Base-by-base conservation (phyloP, 2,329 filamentous ascomycete genomes). In the Calonectria henricotiae region DNA sequence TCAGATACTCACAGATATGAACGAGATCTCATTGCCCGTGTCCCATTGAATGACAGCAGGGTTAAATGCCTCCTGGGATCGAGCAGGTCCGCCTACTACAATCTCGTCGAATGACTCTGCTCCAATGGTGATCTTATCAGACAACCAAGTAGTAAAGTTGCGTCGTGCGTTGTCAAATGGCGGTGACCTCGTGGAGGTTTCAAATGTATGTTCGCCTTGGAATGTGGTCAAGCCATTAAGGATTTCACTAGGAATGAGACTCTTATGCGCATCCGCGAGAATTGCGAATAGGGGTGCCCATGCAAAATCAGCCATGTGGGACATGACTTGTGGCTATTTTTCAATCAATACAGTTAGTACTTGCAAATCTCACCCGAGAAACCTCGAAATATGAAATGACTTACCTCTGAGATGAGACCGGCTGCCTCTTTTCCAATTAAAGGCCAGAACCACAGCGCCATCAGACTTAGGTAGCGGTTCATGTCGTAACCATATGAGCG, bases 401-500 rank as follows among this genome's bases (percentile, higher is more conserved):
- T 71, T 49, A 82, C 81, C 62, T 79, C 80, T 5, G 75, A 67
- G 32, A 81, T 80, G 1, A 84, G 68, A 0, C 82, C 82, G 0
- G 82, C 81, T 15, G 79, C 78, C 32, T 85, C 82, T 63, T 88
- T 86, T 9, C 88, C 89, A 5, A 89, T 82, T 4, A 90, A 69
- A 0, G 86, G 85, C 89, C 89, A 91, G 71, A 91, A 84, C 80
- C 89, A 89, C 15, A 89, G 77, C 0, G 86, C 86, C 77, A 91
- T 85, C 60, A 91, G 83, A 63, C 87, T 87, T 4, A 91, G 77
- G 73, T 91, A 91, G 7, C 85, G 81, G 65, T 89, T 90, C 89
- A 91, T 90, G 69, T 92, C 89, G 68, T 87, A 91, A 0, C 89
- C 89, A 71, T 92, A 92, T 0, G 86, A 83, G 0, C 90, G 86